Percentiles rank a stretch among this genome's conserved stretches.
phyloP scores from a whole-genome alignment of 495 filamentous ascomycete genomes.

The Hyaloscypha bicolor region DNA sequence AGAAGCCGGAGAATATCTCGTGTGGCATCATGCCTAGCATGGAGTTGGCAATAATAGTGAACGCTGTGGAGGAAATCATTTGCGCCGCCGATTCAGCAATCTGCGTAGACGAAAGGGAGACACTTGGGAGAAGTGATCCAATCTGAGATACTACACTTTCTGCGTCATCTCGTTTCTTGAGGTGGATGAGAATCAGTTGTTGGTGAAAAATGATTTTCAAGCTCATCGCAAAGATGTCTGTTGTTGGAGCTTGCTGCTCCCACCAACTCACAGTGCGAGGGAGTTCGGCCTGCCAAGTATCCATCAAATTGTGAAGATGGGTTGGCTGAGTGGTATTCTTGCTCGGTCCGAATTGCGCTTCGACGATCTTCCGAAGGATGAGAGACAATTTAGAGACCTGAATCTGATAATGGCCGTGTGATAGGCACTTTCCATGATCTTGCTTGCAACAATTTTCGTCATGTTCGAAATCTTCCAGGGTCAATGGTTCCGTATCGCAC shows the following conservation, averaged over 20 bases:
- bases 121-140: neutral
- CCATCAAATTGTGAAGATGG: neutral
- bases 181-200: constrained; percentile 1
- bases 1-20: neutral
- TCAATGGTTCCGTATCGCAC: constrained; percentile 1
- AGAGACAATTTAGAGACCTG: neutral
- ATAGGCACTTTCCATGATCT: neutral
- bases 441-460: neutral
- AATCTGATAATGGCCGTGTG: constrained; percentile 1
- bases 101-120: neutral
- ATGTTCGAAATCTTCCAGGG: neutral
- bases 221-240: neutral
- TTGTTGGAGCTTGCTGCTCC: neutral
- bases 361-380: neutral
- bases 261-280: neutral
- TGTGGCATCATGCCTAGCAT: neutral
- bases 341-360: neutral
- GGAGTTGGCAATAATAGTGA: neutral
- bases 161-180: neutral
- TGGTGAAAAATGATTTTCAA: neutral
- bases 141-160: neutral
- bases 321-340: neutral
- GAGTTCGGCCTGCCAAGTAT: neutral
- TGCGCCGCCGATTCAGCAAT: neutral
- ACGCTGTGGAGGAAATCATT: neutral